phyloP scores from a whole-genome alignment of 2,329 filamentous ascomycete genomes.

The Alternaria sp. region DNA sequence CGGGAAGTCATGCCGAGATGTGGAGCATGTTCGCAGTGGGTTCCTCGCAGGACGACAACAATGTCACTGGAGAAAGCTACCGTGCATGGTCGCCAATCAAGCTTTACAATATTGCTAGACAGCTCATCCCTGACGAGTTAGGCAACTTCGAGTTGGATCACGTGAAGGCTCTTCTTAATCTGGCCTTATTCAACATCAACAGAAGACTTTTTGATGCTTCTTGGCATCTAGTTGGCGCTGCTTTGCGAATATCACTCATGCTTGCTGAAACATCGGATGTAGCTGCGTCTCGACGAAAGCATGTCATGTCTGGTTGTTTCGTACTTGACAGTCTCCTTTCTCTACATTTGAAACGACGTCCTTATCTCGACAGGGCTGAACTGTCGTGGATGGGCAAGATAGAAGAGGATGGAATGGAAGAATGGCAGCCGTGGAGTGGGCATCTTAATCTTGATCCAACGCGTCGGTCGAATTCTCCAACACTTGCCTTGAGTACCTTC shows the following conservation, averaged over 20 bases:
- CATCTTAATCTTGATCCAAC: constrained; percentile 49
- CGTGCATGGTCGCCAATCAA: constrained; percentile 12
- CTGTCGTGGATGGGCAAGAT: constrained; percentile 58
- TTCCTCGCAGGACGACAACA: constrained; percentile 29
- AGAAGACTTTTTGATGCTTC: constrained; percentile 64
- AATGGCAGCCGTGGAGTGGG: constrained; percentile 76
- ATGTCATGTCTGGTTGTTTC: constrained; percentile 65
- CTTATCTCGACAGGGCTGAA: constrained; percentile 61
- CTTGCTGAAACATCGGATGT: constrained; percentile 46
- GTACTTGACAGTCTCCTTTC: constrained; percentile 68
- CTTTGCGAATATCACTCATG: constrained; percentile 62
- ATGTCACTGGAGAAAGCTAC: not conserved
- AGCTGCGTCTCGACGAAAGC: constrained; percentile 45
- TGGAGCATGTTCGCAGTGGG: constrained; percentile 56
- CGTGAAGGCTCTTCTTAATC: constrained; percentile 53
- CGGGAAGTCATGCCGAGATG: constrained; percentile 54
- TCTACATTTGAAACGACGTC: constrained; percentile 57
- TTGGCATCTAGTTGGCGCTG: constrained; percentile 70
- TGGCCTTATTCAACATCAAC: constrained; percentile 69
- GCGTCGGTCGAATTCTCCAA: constrained; percentile 30
- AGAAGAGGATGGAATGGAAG: constrained; percentile 72
- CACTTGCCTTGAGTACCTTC: constrained; percentile 61
- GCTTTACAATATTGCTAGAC: constrained; percentile 35
- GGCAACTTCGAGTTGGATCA: constrained; percentile 48
- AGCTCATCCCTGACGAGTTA: constrained; percentile 40